Evolutionary conservation across 768 basidiomycete genomes (phyloP).

Genomic region (Auriscalpium microsporum): DNA sequence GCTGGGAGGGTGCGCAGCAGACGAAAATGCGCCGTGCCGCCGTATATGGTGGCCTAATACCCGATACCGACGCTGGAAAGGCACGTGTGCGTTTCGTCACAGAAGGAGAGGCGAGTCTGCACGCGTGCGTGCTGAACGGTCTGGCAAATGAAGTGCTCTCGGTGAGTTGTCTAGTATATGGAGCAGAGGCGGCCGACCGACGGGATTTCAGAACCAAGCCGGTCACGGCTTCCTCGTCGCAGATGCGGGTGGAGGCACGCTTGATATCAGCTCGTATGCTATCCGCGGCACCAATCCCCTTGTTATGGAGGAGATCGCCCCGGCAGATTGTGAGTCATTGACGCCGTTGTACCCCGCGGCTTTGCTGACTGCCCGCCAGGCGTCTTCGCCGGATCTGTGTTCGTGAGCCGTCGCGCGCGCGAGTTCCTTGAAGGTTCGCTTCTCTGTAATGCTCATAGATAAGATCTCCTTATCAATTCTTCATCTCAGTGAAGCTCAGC

Average conservation of each 20-base stretch:
- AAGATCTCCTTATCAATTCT: not conserved
- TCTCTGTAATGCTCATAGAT: not conserved
- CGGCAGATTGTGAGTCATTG: constrained; percentile 58
- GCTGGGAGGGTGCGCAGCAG: constrained; percentile 75
- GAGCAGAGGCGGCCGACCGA: constrained; percentile 1
- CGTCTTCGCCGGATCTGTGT: constrained; percentile 77
- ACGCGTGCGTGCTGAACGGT: constrained; percentile 72
- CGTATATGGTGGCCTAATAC: constrained; percentile 61
- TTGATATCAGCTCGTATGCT: constrained; percentile 75
- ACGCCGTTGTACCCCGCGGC: not conserved
- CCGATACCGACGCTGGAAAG: constrained; percentile 65
- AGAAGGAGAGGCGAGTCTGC: constrained; percentile 77
- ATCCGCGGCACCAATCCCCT: constrained; percentile 62
- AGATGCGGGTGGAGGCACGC: constrained; percentile 74
- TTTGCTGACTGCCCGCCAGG: constrained; percentile 29
- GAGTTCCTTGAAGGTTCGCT: constrained; percentile 59
- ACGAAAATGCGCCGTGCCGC: constrained; percentile 72
- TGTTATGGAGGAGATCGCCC: constrained; percentile 76
- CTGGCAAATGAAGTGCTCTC: constrained; percentile 71
- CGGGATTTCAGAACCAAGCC: constrained; percentile 48
- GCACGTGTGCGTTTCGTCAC: constrained; percentile 74
- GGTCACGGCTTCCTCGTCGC: constrained; percentile 73
- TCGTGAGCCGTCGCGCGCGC: constrained; percentile 68
- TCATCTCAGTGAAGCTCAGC: constrained; percentile 56
- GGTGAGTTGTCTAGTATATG: constrained; percentile 29